Percentiles rank a stretch among this genome's conserved stretches.
Conservation (phyloP, 2,329 filamentous ascomycete genomes). For the Aureobasidium uvarum region DNA sequence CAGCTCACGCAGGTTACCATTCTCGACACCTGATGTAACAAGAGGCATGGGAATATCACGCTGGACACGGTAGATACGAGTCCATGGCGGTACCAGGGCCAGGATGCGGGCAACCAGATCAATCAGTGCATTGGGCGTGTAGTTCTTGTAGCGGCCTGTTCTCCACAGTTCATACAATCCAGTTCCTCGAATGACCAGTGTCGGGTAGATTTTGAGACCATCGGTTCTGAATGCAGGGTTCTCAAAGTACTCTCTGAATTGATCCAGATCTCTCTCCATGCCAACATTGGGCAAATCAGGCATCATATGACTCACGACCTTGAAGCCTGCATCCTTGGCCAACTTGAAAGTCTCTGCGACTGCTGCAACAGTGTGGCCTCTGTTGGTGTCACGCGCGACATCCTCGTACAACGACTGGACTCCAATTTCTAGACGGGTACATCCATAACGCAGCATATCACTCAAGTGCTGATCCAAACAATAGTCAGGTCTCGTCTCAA, state of each 20-base stretch:
- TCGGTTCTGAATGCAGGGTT: slow-evolving; percentile 95
- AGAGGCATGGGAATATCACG: slow-evolving; percentile 99
- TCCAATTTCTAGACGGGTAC: slow-evolving; percentile 88
- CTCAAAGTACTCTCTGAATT: slow-evolving; percentile 97
- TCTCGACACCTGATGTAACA: slow-evolving; percentile 97
- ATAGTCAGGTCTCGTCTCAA: slow-evolving; percentile 96
- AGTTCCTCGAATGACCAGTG: slow-evolving; percentile 92
- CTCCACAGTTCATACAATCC: slow-evolving; percentile 97
- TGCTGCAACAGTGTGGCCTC: slow-evolving; percentile 91
- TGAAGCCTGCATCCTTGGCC: slow-evolving; percentile 98
- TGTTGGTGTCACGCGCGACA: slow-evolving; percentile 95
- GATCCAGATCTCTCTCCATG: slow-evolving; percentile 95
- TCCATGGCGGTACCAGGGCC: slow-evolving; percentile 94
- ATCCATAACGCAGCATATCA: slow-evolving; percentile 96
- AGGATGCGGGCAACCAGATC: slow-evolving; percentile 96
- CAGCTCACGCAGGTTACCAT: slow-evolving; percentile 90
- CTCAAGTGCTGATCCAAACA: slow-evolving; percentile 93
- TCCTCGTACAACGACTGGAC: slow-evolving; percentile 98
- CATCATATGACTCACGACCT: slow-evolving; percentile 99
- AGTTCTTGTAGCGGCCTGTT: slow-evolving; percentile 96
- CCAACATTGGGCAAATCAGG: slow-evolving; percentile 96
- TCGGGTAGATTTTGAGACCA: slow-evolving; percentile 96
- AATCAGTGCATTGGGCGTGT: slow-evolving; percentile 94
- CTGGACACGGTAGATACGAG: slow-evolving; percentile 96
- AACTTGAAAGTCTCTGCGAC: slow-evolving; percentile 96